Base-by-base conservation (phyloP, 2,329 filamentous ascomycete genomes). In the Colletotrichum sp. region DNA sequence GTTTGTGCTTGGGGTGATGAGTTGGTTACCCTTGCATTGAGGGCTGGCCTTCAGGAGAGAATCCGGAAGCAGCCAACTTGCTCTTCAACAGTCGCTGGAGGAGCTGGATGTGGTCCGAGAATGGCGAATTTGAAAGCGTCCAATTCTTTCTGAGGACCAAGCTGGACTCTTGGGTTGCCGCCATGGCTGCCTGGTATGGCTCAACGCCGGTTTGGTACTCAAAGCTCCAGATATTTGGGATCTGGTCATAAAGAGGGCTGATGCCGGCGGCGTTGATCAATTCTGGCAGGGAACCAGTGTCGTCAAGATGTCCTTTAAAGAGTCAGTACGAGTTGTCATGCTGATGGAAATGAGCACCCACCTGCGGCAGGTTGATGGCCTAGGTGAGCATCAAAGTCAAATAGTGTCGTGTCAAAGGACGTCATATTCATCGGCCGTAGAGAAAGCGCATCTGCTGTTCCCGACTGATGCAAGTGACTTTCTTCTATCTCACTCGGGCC, bases 131-230 rank as follows among this genome's bases (percentile, higher is more conserved):
- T 0, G 80, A 81, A 3, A 79, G 67, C 0, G 77, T 65, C 66
- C 80, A 83, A 15, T 81, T 75, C 10, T 81, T 82, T 0, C 81
- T 78, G 0, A 79, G n/a, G 1, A 79, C 75, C 1, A 79, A 15
- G 16, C 74, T 81, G 0, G 80, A 80, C 12, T 79, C 67, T 18
- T 79, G 28, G 3, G 77, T 79, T 9, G 80, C 80, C 5, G 58
- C 78, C 16, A 83, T 77, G 16, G 81, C 82, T 1, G 76, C 70
- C 7, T 80, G 57, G 43, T 83, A 83, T 0, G 81, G 79, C 3
- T 82, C 78, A 15, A 80, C 71, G 0, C 82, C 82, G 75, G 82
- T 83, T 16, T 83, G 82, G 36, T 83, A 83, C 21, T 82, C 78
- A 1, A 81, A 81, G 0, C 71, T 80, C 82, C 82, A 83, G 24